A percentile compares a stretch with the other conserved stretches of the same genome.
These are phyloP conservation scores for Calvatia gigantea DNA, from an alignment of 768 basidiomycete species.

Conservation along the genomic window DNA sequence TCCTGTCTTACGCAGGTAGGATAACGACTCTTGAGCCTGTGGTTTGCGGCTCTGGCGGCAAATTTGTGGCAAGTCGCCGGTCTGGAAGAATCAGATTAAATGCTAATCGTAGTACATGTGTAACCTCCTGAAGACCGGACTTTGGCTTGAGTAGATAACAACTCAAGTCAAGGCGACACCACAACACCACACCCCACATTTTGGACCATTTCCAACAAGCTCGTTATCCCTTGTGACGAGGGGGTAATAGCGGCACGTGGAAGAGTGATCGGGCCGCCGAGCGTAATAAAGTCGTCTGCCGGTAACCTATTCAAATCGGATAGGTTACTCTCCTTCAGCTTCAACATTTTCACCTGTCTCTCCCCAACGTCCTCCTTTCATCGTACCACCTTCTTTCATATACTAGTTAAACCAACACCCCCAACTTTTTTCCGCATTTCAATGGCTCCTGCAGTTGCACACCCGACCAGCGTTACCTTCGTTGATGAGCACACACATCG, in stretches of 20 bases:
- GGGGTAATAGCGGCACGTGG: slow-evolving; percentile 1
- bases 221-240: neutral
- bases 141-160: no score
- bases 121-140: no score
- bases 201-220: neutral
- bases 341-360: slow-evolving; percentile 14
- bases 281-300: neutral
- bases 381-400: neutral
- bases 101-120: no score
- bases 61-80: no score
- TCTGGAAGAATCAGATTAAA: no score
- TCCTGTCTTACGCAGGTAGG: no score
- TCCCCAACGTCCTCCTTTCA: slow-evolving; percentile 8
- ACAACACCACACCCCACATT: neutral
- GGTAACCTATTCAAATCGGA: neutral
- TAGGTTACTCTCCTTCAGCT: slow-evolving; percentile 7
- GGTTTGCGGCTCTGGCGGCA: no score
- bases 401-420: neutral
- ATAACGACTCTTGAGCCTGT: no score
- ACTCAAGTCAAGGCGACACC: no score
- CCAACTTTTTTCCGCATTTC: neutral
- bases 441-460: slow-evolving; percentile 66
- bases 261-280: slow-evolving; percentile 1
- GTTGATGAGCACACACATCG: slow-evolving; percentile 54
- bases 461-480: slow-evolving; percentile 64